phyloP scores from a whole-genome alignment of 176 grass and related monocot species.

The Luzula sylvatica region DNA sequence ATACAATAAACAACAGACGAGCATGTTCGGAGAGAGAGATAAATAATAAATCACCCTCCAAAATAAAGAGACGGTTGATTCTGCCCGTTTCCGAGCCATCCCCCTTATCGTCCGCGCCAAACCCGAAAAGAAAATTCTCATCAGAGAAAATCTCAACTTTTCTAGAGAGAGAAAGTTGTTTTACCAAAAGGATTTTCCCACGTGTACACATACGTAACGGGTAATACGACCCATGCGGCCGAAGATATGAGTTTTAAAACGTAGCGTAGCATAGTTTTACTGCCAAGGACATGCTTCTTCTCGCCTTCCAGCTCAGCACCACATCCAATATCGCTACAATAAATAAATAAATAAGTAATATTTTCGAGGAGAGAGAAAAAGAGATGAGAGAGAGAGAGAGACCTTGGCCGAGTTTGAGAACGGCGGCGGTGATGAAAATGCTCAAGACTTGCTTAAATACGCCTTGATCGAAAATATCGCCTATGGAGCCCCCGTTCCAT shows the following conservation, averaged over 20 bases:
- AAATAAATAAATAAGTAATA: too few relatives aligned
- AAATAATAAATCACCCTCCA: too few relatives aligned
- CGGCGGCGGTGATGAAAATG: conserved; percentile 87
- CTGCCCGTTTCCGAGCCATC: conserved; percentile 69
- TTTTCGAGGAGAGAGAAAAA: conserved; percentile 12
- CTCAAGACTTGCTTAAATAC: conserved; percentile 68
- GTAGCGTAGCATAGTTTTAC: conserved; percentile 95
- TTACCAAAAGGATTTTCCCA: conserved; percentile 62
- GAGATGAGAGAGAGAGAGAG: conserved; percentile 11
- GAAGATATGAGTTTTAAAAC: conserved; percentile 63
- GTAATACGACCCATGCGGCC: conserved; percentile 60
- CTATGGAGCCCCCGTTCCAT: conserved; percentile 72
- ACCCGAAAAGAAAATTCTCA: too few relatives aligned
- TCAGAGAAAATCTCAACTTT: too few relatives aligned
- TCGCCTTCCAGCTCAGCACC: conserved; percentile 77
- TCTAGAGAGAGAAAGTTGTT: too few relatives aligned
- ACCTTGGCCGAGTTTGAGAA: conserved; percentile 87
- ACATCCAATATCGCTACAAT: conserved; percentile 74
- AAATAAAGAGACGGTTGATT: conserved; percentile 62
- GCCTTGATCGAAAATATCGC: conserved; percentile 48
- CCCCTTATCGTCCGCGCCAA: conserved; percentile 57
- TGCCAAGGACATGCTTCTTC: conserved; percentile 68
- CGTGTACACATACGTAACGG: conserved; percentile 78
- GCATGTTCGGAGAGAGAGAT: too few relatives aligned
- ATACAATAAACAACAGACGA: too few relatives aligned